Conservation (phyloP, 805 yeast genomes). For the Lachancea waltii region DNA sequence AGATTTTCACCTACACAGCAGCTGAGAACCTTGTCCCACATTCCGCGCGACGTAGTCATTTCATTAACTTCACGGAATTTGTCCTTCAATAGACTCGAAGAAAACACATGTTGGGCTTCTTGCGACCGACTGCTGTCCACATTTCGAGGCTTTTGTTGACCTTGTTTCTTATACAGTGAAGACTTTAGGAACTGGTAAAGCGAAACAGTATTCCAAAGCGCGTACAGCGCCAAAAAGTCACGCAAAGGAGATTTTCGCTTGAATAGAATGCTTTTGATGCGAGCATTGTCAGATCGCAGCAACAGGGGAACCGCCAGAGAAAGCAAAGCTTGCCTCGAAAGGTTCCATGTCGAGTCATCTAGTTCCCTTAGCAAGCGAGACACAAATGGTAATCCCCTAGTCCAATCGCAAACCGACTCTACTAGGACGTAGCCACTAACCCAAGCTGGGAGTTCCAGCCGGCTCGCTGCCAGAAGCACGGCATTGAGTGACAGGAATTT, state of each 20-base stretch:
- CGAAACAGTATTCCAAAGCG: conserved; percentile 19
- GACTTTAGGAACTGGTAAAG: conserved; percentile 11
- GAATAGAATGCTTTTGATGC: conserved; percentile 13
- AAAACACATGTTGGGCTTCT: not conserved
- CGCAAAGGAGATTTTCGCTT: conserved; percentile 11
- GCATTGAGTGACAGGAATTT: conserved; percentile 4
- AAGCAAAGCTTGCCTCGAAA: conserved; percentile 12
- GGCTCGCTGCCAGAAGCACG: not conserved
- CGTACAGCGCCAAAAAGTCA: conserved; percentile 17
- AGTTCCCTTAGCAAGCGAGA: not conserved
- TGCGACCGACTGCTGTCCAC: not conserved
- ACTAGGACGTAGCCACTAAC: conserved; percentile 12
- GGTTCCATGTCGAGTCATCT: conserved; percentile 5
- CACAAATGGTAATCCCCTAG: not conserved
- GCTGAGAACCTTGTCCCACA: conserved; percentile 18
- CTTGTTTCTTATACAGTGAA: conserved; percentile 1
- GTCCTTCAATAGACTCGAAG: conserved; percentile 18
- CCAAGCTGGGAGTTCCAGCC: conserved; percentile 13
- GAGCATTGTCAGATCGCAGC: conserved; percentile 5
- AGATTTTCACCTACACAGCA: conserved; percentile 21
- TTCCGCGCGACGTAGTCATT: conserved; percentile 13
- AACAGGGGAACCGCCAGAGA: conserved; percentile 16
- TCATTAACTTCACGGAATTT: conserved; percentile 24
- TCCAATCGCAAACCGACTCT: conserved; percentile 13
- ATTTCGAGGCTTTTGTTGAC: not conserved